Evolutionary conservation across 2,329 filamentous ascomycete genomes (phyloP).

Genomic region (Colletotrichum aenigma): DNA sequence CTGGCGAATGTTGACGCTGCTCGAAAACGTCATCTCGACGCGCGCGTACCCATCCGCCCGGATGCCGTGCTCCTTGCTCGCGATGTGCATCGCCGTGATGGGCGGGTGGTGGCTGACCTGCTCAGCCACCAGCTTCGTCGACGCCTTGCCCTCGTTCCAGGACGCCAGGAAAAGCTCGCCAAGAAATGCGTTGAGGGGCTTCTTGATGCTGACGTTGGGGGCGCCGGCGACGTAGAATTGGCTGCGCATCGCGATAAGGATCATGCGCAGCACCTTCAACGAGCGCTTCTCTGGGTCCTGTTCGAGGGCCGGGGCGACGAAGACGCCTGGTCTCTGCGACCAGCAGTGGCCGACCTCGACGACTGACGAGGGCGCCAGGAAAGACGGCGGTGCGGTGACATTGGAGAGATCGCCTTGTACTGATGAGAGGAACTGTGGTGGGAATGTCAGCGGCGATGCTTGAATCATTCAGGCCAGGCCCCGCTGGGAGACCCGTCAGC

Average conservation of each 20-base stretch:
- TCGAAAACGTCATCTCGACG: conserved; percentile 56
- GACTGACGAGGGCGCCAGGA: conserved; percentile 52
- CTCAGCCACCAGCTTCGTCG: conserved; percentile 43
- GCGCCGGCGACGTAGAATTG: conserved; percentile 53
- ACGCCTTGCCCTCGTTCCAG: conserved; percentile 33
- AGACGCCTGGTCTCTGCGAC: conserved; percentile 51
- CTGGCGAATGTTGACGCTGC: conserved; percentile 53
- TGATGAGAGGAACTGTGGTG: conserved; percentile 19
- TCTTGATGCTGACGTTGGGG: conserved; percentile 53
- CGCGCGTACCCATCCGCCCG: conserved; percentile 55
- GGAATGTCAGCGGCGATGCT: neutral
- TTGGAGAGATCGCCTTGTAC: conserved; percentile 56
- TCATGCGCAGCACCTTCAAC: conserved; percentile 51
- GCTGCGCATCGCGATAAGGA: conserved; percentile 48
- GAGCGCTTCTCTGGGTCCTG: conserved; percentile 44
- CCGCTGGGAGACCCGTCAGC: neutral
- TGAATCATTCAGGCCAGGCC: neutral
- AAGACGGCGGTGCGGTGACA: conserved; percentile 54
- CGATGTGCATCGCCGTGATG: conserved; percentile 56
- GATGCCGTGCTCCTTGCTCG: conserved; percentile 45
- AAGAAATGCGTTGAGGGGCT: conserved; percentile 57
- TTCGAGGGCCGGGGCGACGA: conserved; percentile 51
- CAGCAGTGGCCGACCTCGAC: conserved; percentile 57
- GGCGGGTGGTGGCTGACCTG: conserved; percentile 60
- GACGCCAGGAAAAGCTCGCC: conserved; percentile 53